Percentiles rank a stretch among this genome's conserved stretches.
These are phyloP conservation scores for Cucurbita maxima DNA, from an alignment of 306 rosid genomes.

Conservation along the genomic window DNA sequence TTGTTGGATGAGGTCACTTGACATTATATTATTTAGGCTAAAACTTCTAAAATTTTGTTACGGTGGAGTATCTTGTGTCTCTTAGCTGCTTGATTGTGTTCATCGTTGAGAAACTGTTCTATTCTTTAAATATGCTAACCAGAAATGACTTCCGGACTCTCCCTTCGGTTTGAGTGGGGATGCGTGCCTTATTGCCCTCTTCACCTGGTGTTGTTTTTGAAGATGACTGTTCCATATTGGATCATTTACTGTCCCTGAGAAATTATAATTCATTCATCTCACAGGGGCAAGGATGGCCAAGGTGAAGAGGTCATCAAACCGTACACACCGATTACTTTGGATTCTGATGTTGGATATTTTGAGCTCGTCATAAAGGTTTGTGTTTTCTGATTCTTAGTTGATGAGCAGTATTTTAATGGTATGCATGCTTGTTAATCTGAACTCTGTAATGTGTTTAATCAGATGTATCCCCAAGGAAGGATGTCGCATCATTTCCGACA, in stretches of 20 bases:
- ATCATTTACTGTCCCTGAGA: neutral
- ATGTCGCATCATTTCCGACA: constrained; percentile 99
- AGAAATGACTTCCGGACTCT: neutral
- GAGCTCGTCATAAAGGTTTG: constrained; percentile 87
- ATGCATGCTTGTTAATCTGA: neutral
- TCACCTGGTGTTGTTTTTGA: neutral
- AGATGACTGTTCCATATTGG: neutral
- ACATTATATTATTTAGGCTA: neutral
- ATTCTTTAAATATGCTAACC: neutral
- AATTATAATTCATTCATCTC: neutral
- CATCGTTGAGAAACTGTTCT: neutral
- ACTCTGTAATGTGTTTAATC: neutral
- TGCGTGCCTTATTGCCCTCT: neutral
- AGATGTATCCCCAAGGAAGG: constrained; percentile 99
- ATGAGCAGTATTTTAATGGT: neutral
- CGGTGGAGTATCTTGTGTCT: neutral
- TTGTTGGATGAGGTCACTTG: neutral
- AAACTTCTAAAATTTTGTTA: neutral
- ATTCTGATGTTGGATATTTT: constrained; percentile 82
- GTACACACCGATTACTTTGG: constrained; percentile 91
- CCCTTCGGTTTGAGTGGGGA: neutral
- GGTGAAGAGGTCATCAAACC: constrained; percentile 88
- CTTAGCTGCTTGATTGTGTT: neutral
- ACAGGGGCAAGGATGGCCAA: constrained; percentile 82
- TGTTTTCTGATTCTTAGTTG: neutral